Conservation (phyloP, 1,139 yeast genomes). For the Pneumocystis carinii region DNA sequence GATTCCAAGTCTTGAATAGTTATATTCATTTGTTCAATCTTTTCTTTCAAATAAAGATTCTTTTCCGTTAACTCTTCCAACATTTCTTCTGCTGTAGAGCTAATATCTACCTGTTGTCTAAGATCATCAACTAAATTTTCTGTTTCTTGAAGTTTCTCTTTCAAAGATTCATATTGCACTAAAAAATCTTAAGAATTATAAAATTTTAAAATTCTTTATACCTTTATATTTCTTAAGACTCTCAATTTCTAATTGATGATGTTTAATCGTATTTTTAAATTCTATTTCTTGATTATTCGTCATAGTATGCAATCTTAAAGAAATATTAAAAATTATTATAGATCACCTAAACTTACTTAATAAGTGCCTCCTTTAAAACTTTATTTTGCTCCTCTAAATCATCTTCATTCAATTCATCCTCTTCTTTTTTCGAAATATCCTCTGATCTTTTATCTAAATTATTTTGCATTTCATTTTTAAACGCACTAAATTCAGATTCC, state of each 20-base stretch:
- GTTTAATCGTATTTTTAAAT: constrained; percentile 27
- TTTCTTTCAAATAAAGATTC: constrained; percentile 34
- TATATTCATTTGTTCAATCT: constrained; percentile 26
- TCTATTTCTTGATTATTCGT: constrained; percentile 26
- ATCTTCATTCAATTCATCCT: constrained; percentile 12
- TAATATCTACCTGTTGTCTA: constrained; percentile 28
- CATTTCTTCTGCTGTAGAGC: constrained; percentile 28
- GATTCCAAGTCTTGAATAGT: constrained; percentile 44
- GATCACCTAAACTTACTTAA: constrained; percentile 15
- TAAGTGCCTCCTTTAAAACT: constrained; percentile 28
- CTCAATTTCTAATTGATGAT: constrained; percentile 19
- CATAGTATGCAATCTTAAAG: constrained; percentile 25
- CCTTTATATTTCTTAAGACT: constrained; percentile 9
- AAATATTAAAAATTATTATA: neutral
- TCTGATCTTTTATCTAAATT: constrained; percentile 27
- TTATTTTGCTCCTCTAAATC: constrained; percentile 22
- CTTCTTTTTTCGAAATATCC: constrained; percentile 14
- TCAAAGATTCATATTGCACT: constrained; percentile 18
- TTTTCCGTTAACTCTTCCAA: constrained; percentile 44
- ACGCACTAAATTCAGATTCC: constrained; percentile 20
- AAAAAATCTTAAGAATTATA: constrained; percentile 13
- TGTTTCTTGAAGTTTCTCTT: constrained; percentile 28
- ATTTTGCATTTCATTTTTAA: constrained; percentile 30
- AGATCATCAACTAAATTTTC: constrained; percentile 33
- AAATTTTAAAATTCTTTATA: constrained; percentile 7